phyloP scores from a whole-genome alignment of 2,329 filamentous ascomycete genomes.

The Colletotrichum lupini region DNA sequence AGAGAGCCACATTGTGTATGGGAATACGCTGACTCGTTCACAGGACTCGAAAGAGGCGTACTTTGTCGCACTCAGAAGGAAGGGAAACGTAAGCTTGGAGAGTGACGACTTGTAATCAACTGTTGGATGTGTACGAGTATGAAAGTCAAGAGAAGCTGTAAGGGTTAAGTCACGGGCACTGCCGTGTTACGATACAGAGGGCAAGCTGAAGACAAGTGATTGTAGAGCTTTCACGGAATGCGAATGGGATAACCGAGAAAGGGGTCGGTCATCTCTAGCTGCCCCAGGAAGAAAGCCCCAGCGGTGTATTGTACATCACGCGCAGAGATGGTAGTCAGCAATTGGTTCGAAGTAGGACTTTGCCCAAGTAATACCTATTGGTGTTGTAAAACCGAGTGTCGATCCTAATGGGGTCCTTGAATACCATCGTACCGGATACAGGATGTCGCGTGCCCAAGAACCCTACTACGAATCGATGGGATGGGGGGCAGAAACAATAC shows the following conservation, averaged over 20 bases:
- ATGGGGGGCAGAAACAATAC: background rate
- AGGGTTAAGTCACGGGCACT: background rate
- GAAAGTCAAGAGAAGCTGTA: background rate
- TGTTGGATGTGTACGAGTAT: background rate
- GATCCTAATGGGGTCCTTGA: background rate
- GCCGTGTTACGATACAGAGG: background rate
- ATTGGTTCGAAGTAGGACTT: background rate
- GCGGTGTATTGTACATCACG: background rate
- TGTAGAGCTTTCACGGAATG: background rate
- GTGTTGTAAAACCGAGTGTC: background rate
- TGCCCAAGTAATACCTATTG: background rate
- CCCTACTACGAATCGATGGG: background rate
- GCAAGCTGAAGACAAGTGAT: background rate
- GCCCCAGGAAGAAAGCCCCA: background rate
- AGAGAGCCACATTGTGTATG: background rate
- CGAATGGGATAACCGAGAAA: background rate
- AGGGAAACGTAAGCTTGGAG: conserved; percentile 49
- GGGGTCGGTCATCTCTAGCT: background rate
- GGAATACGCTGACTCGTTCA: conserved; percentile 1
- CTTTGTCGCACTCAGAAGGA: conserved; percentile 83
- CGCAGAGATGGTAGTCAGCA: no score
- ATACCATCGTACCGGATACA: background rate
- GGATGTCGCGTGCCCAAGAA: background rate
- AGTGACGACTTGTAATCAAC: background rate
- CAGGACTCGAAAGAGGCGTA: conserved; percentile 88